Base-by-base conservation (phyloP, 83 land plant genomes). In the Picea abies region DNA sequence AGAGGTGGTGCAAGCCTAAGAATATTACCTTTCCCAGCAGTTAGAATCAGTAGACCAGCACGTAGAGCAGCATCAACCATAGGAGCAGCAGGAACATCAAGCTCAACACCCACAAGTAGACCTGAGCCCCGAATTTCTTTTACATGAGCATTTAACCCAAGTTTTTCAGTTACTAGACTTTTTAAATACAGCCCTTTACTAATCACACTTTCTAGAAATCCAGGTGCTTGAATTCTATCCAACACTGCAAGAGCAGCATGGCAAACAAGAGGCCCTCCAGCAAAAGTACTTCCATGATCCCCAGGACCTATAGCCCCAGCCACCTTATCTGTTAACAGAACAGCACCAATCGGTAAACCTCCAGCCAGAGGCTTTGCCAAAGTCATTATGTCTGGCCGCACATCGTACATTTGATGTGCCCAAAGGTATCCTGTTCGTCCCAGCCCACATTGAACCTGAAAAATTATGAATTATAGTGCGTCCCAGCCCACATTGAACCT, bases 201-300 rank as follows among this genome's bases (percentile, higher is more conserved):
- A 32, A 91, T 83, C 44, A 97, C 99, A 81, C 85, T 87, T 66
- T 88, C 86, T 82, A 97, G 77, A 86, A 95, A 97, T 4, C 89
- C 88, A 29, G 97, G 91, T 17, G 92, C 79, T 70, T 90, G 90
- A 79, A 97, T 92, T 77, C 88, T 94, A 58, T 97, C 89, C 82
- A 97, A 80, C 4, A 96, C 96, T 23, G 95, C 91, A 23, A 94
- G 83, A 15, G 98, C 97, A 77, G 97, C 95, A 71, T 82, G 86
- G 67, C 99, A 97, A 9, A 96, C 92, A 58, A 97, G 90, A 26
- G 99, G 99, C 4, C 91, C 84, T 22, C 99, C 99, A 17, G 99
- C 98, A 85, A 97, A 97, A 20, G 99, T 95, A 84, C 95, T 97
- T 4, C 99, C 98, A 83, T 97, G 98, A 80, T 95, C 98, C 5